phyloP scores from a whole-genome alignment of 2,329 filamentous ascomycete genomes.

The Aspergillus udagawae region DNA sequence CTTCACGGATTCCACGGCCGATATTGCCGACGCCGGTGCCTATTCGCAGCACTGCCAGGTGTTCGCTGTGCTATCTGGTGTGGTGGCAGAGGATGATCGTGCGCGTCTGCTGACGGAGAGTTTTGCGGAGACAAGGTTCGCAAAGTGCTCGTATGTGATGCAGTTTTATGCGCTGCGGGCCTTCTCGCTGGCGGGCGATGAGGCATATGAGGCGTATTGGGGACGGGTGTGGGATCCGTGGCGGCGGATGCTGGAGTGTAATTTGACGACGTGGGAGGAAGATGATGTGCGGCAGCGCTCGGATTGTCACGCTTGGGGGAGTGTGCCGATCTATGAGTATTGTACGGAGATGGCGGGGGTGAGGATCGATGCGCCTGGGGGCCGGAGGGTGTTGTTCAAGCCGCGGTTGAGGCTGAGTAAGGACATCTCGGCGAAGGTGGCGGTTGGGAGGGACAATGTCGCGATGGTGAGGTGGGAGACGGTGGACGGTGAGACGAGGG shows the following conservation, averaged over 20 bases:
- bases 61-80: constrained; percentile 27
- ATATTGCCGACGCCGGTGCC: constrained; percentile 17
- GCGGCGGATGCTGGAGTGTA: constrained; percentile 35
- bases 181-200: constrained; percentile 29
- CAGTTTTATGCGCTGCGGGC: constrained; percentile 40
- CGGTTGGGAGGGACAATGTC: constrained; percentile 19
- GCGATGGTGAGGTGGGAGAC: constrained; percentile 17
- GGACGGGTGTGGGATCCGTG: constrained; percentile 32
- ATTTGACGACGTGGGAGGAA: constrained; percentile 42
- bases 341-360: constrained; percentile 34
- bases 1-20: constrained; percentile 32
- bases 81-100: constrained; percentile 7
- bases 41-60: constrained; percentile 31
- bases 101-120: constrained; percentile 24
- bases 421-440: constrained; percentile 14
- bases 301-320: constrained; percentile 45
- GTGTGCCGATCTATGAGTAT: constrained; percentile 42
- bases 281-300: constrained; percentile 42
- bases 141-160: constrained; percentile 39
- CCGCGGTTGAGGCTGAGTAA: constrained; percentile 15
- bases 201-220: constrained; percentile 34
- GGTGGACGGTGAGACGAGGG: constrained; percentile 2
- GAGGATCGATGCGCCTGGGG: constrained; percentile 12
- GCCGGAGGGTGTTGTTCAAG: constrained; percentile 14
- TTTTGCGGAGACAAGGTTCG: constrained; percentile 25